These are phyloP conservation scores for Phellinidium pouzarii DNA, from an alignment of 1,284 basidiomycete genomes.

Conservation along the genomic window DNA sequence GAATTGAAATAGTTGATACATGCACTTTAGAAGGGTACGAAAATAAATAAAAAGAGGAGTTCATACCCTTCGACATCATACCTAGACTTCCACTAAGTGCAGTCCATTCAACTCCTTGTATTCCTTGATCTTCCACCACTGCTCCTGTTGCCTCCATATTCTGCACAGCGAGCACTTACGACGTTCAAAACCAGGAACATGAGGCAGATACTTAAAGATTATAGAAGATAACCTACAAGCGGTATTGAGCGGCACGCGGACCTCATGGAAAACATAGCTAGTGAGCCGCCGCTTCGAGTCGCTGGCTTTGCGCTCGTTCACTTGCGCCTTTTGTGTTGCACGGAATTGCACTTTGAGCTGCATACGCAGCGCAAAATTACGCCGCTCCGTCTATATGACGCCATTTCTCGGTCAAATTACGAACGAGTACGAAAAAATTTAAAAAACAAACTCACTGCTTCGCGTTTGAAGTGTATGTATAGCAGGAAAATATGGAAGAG, in stretches of 20 bases:
- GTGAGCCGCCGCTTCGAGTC: slow-evolving; percentile 28
- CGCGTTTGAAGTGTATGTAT: slow-evolving; percentile 29
- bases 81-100: slow-evolving; percentile 77
- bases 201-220: slow-evolving; percentile 1
- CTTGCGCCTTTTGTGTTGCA: slow-evolving; percentile 46
- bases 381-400: slow-evolving; percentile 31
- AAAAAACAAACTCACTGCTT: slow-evolving; percentile 23
- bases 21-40: background rate
- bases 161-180: slow-evolving; percentile 70
- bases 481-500: slow-evolving; percentile 27
- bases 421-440: background rate
- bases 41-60: background rate
- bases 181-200: background rate
- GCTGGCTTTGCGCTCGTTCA: slow-evolving; percentile 38
- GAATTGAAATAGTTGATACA: slow-evolving; percentile 14
- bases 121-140: slow-evolving; percentile 58
- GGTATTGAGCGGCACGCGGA: slow-evolving; percentile 50
- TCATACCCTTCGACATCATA: slow-evolving; percentile 40
- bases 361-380: slow-evolving; percentile 42
- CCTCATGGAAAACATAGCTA: slow-evolving; percentile 31
- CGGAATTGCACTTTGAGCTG: slow-evolving; percentile 42
- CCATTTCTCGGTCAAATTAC: background rate
- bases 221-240: slow-evolving; percentile 28
- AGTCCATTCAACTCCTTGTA: slow-evolving; percentile 75
- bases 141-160: slow-evolving; percentile 75